Percentiles rank a stretch among this genome's conserved stretches.
These are phyloP conservation scores for Amylocarpus encephaloides DNA, from an alignment of 2,329 filamentous ascomycete species.

Conservation along the genomic window DNA sequence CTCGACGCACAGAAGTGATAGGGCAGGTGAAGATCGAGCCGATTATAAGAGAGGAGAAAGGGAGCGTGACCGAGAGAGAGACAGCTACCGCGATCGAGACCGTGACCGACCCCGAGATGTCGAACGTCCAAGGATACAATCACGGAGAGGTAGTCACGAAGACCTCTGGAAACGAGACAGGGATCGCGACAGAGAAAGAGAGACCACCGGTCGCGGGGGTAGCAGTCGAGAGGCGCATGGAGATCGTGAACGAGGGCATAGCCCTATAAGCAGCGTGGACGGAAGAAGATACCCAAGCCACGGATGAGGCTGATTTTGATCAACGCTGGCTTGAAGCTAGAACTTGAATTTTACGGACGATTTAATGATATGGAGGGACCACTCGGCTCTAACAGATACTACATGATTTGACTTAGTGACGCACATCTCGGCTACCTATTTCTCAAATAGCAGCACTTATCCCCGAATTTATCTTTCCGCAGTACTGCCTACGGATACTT, in stretches of 20 bases:
- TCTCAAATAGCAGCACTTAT: too few relatives aligned
- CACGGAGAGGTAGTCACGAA: constrained; percentile 7
- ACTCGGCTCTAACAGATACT: too few relatives aligned
- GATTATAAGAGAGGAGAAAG: constrained; percentile 14
- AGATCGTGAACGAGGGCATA: constrained; percentile 17
- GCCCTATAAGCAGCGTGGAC: constrained; percentile 27
- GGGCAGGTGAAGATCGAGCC: constrained; percentile 1
- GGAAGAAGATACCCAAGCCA: constrained; percentile 27
- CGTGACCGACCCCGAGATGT: constrained; percentile 1
- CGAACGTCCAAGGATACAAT: constrained; percentile 1
- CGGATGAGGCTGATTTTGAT: neutral
- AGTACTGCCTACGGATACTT: too few relatives aligned
- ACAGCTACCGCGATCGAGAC: constrained; percentile 13
- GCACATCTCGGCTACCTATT: too few relatives aligned
- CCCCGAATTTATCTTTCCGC: too few relatives aligned
- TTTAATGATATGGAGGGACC: too few relatives aligned
- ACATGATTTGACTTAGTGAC: too few relatives aligned
- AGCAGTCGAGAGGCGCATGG: constrained; percentile 2
- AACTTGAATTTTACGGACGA: too few relatives aligned
- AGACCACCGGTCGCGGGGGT: constrained; percentile 1
- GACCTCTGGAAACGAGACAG: constrained; percentile 8
- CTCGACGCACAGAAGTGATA: neutral
- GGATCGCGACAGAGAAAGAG: constrained; percentile 13
- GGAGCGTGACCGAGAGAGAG: constrained; percentile 10
- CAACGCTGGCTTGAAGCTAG: neutral